Evolutionary conservation across 2,329 filamentous ascomycete species (phyloP), one percentile per base, ranked within the genome.

Genomic region (Hypoxylon sp.): DNA sequence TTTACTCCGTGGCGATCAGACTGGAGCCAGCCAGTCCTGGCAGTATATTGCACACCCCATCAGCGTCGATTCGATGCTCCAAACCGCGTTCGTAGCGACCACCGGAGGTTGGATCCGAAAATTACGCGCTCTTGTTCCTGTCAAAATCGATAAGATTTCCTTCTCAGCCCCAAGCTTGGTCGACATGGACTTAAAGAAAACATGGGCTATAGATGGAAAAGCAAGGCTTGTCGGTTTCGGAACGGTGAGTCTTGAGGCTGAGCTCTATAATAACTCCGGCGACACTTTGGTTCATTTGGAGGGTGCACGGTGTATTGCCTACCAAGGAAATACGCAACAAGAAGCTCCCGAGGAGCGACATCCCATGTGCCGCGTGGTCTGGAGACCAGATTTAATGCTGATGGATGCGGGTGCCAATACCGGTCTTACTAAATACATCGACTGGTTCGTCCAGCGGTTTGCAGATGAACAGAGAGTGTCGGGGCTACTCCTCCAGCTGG

Each of bases 11-110:
- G 37, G 37, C 5, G 1, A 17, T 17, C 26, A 10, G 6, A 29
- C 8, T n/a, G 46, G 31, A n/a, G 2, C 22, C 1, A 10, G n/a
- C 46, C 26, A 26, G 29, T 26, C 13, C 31, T 48, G 24, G 13
- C 46, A 46, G 37, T 54, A 63, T n/a, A 29, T 50, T 4, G 10
- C 10, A n/a, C 57, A 61, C 35, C 57, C 57, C 22, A 53, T 61
- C 26, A 61, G 6, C 8, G 33, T 61, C n/a, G 57, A 61, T 24
- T 1, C 35, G 3, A 26, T 61, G 35, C 5, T 61, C 1, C 57
- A 61, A 26, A 5, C 47, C 0, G 48, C 37, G 11, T 14, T 61
- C 13, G 37, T 61, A 14, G 57, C 57, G 6, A 46, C 13, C 5
- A 53, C 57, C 5, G n/a, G 35, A 1, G 48, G 57, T 4, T 22